These are phyloP conservation scores for Botrytis porri DNA, from an alignment of 2,329 filamentous ascomycete genomes.

Conservation along the genomic window DNA sequence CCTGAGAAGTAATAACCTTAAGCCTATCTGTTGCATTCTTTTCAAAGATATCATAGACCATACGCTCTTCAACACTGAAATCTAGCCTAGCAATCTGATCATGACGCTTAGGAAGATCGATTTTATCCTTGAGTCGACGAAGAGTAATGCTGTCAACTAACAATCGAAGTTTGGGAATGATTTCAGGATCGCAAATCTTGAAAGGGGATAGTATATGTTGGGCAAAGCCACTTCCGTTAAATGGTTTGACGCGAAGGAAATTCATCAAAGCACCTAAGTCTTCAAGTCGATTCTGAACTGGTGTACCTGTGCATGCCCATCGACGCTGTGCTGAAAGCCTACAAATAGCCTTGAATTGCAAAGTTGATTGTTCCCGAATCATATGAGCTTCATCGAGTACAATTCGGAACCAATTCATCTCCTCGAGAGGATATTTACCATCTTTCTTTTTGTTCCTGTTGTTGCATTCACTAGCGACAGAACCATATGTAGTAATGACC, in stretches of 20 bases:
- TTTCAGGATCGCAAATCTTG: conserved; percentile 79
- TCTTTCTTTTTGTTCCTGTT: conserved; percentile 59
- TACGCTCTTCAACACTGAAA: conserved; percentile 71
- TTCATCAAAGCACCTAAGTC: conserved; percentile 84
- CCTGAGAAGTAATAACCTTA: conserved; percentile 64
- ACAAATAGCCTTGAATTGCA: conserved; percentile 82
- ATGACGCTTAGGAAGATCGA: conserved; percentile 71
- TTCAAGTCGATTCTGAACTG: conserved; percentile 89
- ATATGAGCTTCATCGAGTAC: conserved; percentile 93
- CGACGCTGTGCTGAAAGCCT: conserved; percentile 74
- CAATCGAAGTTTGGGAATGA: conserved; percentile 79
- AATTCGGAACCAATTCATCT: conserved; percentile 88
- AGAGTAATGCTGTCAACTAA: conserved; percentile 94
- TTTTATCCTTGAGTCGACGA: conserved; percentile 86
- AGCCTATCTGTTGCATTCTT: conserved; percentile 78
- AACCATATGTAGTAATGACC: conserved; percentile 90
- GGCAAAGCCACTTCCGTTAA: conserved; percentile 75
- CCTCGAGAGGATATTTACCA: conserved; percentile 63
- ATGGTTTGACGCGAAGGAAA: conserved; percentile 81
- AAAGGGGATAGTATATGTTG: conserved; percentile 81
- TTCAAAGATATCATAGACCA: conserved; percentile 81
- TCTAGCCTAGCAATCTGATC: conserved; percentile 72
- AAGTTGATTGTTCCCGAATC: conserved; percentile 80
- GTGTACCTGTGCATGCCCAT: conserved; percentile 97
- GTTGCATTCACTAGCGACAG: conserved; percentile 74